Evolutionary conservation across 2,329 filamentous ascomycete species (phyloP).

Genomic region (Pseudogymnoascus sp.): DNA sequence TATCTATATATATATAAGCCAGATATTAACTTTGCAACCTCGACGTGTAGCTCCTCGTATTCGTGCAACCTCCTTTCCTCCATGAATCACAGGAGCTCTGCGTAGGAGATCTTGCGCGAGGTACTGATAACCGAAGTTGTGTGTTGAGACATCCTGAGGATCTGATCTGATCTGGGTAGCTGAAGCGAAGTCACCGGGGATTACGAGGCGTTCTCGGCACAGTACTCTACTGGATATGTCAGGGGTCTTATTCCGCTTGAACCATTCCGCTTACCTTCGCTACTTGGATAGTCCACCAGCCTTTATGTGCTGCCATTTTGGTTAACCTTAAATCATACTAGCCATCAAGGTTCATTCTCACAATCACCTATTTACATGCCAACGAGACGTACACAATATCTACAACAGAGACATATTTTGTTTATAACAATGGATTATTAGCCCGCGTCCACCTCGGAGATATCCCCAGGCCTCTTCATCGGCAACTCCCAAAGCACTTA

Average conservation of each 20-base stretch:
- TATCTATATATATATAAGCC: background rate
- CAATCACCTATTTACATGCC: background rate
- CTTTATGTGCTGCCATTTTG: too few species aligned
- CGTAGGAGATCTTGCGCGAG: background rate
- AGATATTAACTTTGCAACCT: background rate
- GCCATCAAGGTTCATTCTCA: too few species aligned
- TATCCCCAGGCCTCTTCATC: constrained; percentile 17
- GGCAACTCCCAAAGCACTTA: constrained; percentile 14
- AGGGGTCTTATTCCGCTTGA: too few species aligned
- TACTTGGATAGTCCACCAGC: too few species aligned
- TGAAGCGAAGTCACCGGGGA: too few species aligned
- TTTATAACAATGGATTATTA: background rate
- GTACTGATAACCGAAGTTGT: too few species aligned
- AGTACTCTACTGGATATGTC: too few species aligned
- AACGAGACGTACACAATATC: background rate
- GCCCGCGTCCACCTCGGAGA: constrained; percentile 13
- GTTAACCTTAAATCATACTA: too few species aligned
- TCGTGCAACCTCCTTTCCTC: background rate
- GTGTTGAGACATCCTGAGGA: too few species aligned
- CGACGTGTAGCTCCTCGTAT: background rate
- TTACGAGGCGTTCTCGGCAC: too few species aligned
- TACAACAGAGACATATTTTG: background rate
- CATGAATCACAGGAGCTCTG: background rate
- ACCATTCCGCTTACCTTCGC: too few species aligned
- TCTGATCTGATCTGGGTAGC: too few species aligned